A percentile compares a stretch with the other conserved stretches of the same genome.
Conservation (phyloP, 164 flowering plant species). For the Magnolia sinica region DNA sequence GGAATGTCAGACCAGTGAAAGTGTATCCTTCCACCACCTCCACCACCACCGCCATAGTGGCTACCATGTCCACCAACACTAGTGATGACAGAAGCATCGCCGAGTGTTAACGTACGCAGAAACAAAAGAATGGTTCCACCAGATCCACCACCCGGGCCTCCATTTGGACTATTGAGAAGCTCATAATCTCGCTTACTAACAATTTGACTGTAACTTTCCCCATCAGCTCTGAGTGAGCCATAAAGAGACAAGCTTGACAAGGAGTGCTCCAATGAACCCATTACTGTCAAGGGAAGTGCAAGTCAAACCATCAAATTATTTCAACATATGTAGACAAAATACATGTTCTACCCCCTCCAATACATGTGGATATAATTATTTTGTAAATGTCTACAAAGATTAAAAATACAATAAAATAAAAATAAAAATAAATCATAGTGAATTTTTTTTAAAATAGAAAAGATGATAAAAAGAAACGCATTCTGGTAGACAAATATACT, state of each 20-base stretch:
- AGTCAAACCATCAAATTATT: neutral
- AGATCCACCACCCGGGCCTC: conserved; percentile 89
- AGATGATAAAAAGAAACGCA: neutral
- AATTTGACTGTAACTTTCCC: conserved; percentile 58
- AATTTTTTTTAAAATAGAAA: neutral
- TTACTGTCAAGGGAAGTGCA: conserved; percentile 40
- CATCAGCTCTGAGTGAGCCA: conserved; percentile 83
- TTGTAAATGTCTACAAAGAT: too few species aligned
- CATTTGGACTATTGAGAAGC: conserved; percentile 15
- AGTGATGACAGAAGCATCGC: conserved; percentile 55
- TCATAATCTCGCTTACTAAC: conserved; percentile 18
- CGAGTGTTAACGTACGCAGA: conserved; percentile 48
- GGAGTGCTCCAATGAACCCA: conserved; percentile 93
- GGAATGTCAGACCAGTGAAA: conserved; percentile 89
- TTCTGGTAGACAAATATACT: neutral
- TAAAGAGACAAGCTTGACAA: conserved; percentile 56
- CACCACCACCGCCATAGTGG: conserved; percentile 78
- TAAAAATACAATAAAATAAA: too few species aligned
- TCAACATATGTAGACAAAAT: neutral
- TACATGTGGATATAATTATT: too few species aligned
- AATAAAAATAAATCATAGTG: neutral
- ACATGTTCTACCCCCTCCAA: neutral
- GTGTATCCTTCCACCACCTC: conserved; percentile 93
- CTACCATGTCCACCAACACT: conserved; percentile 80
- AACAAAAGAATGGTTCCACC: conserved; percentile 94